These are phyloP conservation scores for Tulasnella sp. DNA, from an alignment of 768 basidiomycete species.

Conservation along the genomic window DNA sequence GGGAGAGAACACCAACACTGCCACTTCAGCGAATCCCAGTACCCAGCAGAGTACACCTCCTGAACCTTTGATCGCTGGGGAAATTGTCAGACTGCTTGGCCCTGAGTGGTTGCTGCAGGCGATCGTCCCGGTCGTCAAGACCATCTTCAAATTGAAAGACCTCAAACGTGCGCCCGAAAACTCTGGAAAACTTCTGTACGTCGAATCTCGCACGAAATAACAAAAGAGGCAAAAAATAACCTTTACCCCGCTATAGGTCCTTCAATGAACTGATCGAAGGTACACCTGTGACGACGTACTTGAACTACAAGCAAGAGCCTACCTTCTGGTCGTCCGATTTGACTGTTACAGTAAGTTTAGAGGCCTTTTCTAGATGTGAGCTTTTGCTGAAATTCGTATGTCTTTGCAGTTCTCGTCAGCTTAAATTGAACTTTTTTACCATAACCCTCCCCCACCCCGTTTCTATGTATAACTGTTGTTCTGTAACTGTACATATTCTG, in stretches of 20 bases:
- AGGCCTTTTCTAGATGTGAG: neutral
- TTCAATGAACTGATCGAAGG: neutral
- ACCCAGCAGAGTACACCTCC: no score
- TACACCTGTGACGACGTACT: neutral
- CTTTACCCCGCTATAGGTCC: neutral
- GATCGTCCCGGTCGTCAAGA: slow-evolving; percentile 59
- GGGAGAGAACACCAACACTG: neutral
- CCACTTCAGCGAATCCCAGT: no score
- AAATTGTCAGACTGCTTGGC: slow-evolving; percentile 47
- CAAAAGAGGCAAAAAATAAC: no score
- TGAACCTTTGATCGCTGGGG: slow-evolving; percentile 43
- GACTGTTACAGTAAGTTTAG: neutral
- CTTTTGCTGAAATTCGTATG: neutral
- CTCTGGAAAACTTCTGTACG: slow-evolving; percentile 53
- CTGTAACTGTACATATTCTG: neutral
- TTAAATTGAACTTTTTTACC: no score
- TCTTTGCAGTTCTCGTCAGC: no score
- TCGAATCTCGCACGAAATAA: neutral
- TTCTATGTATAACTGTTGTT: neutral
- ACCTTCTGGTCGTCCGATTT: slow-evolving; percentile 1
- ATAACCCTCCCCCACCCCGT: neutral
- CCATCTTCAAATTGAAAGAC: slow-evolving; percentile 55
- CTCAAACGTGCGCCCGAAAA: slow-evolving; percentile 63
- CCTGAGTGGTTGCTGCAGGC: slow-evolving; percentile 58
- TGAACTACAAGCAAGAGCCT: neutral